These are phyloP conservation scores for Penicillium sp. DNA, from an alignment of 2,329 filamentous ascomycete genomes.

Conservation along the genomic window DNA sequence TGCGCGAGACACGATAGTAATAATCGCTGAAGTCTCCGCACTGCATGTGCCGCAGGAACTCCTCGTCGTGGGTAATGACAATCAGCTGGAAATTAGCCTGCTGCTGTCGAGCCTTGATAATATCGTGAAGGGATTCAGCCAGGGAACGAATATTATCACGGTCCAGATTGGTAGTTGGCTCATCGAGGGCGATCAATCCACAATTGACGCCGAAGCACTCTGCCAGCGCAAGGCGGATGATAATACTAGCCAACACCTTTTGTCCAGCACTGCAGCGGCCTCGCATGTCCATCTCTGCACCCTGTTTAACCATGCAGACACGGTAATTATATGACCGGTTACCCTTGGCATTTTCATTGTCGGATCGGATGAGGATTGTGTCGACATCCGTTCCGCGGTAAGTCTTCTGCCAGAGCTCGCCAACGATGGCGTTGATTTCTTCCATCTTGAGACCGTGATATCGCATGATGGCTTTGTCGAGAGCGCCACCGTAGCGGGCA, in stretches of 20 bases:
- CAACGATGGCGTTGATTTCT: constrained; percentile 92
- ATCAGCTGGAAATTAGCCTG: constrained; percentile 98
- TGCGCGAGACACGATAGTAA: constrained; percentile 83
- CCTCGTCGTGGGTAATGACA: constrained; percentile 98
- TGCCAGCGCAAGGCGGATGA: constrained; percentile 92
- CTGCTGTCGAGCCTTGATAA: constrained; percentile 77
- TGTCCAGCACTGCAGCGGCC: constrained; percentile 95
- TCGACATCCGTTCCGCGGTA: constrained; percentile 98
- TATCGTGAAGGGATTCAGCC: constrained; percentile 78
- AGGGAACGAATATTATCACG: constrained; percentile 90
- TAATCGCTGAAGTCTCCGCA: constrained; percentile 90
- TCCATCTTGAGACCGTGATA: constrained; percentile 98
- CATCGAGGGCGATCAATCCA: constrained; percentile 92
- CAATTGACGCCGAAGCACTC: constrained; percentile 97
- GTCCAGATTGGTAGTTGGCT: constrained; percentile 96
- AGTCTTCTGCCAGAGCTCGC: constrained; percentile 94
- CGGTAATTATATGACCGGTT: constrained; percentile 95
- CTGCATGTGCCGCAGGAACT: constrained; percentile 90
- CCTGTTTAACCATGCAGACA: constrained; percentile 95
- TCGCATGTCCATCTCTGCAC: constrained; percentile 99
- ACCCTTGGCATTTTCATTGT: constrained; percentile 72
- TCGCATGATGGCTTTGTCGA: constrained; percentile 96
- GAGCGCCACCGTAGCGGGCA: constrained; percentile 73
- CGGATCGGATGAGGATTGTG: constrained; percentile 90
- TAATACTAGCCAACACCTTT: constrained; percentile 94